Percentiles rank a stretch among this genome's conserved stretches.
Evolutionary conservation across 306 rosid species (phyloP).

Genomic region (Citrullus colocynthis): DNA sequence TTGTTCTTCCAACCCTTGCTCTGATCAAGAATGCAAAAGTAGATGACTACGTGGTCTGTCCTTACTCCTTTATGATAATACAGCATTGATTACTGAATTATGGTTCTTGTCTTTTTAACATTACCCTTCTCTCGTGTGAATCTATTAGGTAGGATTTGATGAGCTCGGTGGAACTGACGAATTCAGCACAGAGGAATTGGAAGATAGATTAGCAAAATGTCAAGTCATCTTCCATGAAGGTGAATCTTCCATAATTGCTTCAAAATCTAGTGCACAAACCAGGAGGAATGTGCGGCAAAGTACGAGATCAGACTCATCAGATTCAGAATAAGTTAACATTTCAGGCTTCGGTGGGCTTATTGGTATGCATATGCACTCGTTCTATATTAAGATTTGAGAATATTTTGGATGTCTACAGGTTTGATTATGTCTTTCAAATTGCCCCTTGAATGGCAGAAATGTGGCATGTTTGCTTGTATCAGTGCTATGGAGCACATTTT

Average conservation of each 20-base stretch:
- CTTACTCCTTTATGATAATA: not conserved
- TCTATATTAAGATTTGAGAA: not conserved
- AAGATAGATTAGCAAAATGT: constrained; percentile 78
- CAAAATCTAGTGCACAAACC: constrained; percentile 36
- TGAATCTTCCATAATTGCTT: constrained; percentile 49
- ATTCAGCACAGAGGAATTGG: constrained; percentile 80
- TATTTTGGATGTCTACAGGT: not conserved
- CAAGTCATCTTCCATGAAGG: constrained; percentile 75
- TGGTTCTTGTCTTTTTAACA: not conserved
- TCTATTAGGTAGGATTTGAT: constrained; percentile 81
- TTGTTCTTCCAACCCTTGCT: constrained; percentile 90
- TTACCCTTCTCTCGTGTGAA: constrained; percentile 6
- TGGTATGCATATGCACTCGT: not conserved
- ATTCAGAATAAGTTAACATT: constrained; percentile 39
- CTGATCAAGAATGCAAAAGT: constrained; percentile 91
- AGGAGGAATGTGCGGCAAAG: constrained; percentile 60
- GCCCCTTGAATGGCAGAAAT: not conserved
- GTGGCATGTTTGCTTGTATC: not conserved
- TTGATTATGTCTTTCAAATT: not conserved
- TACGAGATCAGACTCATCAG: constrained; percentile 63
- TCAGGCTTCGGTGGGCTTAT: not conserved
- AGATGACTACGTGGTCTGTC: constrained; percentile 88
- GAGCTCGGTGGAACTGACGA: constrained; percentile 92
- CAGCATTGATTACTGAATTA: not conserved
- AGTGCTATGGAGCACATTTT: not conserved